Percentiles rank a stretch among this genome's conserved stretches.
These are phyloP conservation scores for Myochromella boudieri DNA, from an alignment of 768 basidiomycete species.

Conservation along the genomic window DNA sequence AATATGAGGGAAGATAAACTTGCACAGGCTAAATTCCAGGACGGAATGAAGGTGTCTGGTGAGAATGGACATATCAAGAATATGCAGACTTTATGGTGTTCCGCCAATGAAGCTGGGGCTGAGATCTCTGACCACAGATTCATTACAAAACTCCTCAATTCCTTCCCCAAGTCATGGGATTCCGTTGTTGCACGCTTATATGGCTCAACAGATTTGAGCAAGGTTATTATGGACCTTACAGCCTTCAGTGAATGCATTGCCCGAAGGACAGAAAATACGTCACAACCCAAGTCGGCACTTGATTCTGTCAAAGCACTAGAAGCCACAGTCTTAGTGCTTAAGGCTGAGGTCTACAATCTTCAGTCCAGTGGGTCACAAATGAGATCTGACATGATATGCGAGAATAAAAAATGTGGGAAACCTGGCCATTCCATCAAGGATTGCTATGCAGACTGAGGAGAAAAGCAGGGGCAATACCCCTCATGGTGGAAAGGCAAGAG, in stretches of 20 bases:
- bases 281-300: background rate
- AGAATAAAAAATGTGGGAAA: too few species aligned
- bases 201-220: background rate
- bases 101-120: background rate
- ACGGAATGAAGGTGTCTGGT: background rate
- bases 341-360: too few species aligned
- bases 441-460: too few species aligned
- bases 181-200: background rate
- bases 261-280: too few species aligned
- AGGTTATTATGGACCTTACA: too few species aligned
- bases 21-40: background rate
- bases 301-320: background rate
- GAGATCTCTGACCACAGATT: background rate
- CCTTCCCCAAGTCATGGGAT: background rate
- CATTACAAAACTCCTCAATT: background rate
- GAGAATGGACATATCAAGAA: slow-evolving; percentile 2
- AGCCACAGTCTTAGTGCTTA: background rate
- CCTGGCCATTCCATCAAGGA: too few species aligned
- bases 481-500: too few species aligned
- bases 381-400: too few species aligned
- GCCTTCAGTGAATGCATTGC: too few species aligned
- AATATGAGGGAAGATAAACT: background rate
- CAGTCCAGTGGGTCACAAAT: too few species aligned
- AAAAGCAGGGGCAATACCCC: too few species aligned
- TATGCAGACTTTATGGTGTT: background rate